Conservation (phyloP, 2,329 filamentous ascomycete genomes). For the Endocalyx cinctus region DNA sequence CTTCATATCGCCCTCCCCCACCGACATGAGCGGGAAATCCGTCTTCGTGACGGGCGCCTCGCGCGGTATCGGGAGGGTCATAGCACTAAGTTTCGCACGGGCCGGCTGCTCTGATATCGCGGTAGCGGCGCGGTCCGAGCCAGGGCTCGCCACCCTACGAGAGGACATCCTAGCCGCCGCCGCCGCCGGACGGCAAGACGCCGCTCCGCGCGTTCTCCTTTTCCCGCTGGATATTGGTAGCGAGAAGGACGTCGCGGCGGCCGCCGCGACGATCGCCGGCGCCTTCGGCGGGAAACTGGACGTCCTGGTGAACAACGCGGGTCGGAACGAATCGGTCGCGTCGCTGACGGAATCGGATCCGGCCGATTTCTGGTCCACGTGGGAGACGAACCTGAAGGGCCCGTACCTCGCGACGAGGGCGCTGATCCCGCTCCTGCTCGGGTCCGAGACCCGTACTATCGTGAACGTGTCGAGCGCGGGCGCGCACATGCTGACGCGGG, state of each 20-base stretch:
- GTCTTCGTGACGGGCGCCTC: conserved; percentile 44
- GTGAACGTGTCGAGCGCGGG: conserved; percentile 36
- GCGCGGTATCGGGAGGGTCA: conserved; percentile 41
- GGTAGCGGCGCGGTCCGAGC: conserved; percentile 41
- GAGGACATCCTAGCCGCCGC: conserved; percentile 27
- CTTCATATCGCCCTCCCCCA: conserved; percentile 10
- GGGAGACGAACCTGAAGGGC: conserved; percentile 11
- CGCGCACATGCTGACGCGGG: conserved; percentile 25
- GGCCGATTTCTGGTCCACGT: conserved; percentile 12
- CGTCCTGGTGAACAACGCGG: conserved; percentile 32
- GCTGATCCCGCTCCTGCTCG: conserved; percentile 8
- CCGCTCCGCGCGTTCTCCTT: conserved; percentile 19
- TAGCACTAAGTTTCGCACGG: conserved; percentile 43
- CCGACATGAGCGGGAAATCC: conserved; percentile 13
- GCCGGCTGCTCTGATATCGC: conserved; percentile 43
- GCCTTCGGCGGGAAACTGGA: conserved; percentile 19
- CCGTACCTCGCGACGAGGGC: conserved; percentile 11
- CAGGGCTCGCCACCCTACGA: conserved; percentile 31
- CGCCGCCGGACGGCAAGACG: conserved; percentile 12
- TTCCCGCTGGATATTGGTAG: conserved; percentile 24
- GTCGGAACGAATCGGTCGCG: conserved; percentile 26
- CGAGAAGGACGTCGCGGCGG: conserved; percentile 18
- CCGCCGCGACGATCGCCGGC: conserved; percentile 14
- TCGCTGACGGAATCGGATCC: conserved; percentile 10
- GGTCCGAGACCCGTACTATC: conserved; percentile 23